Percentiles rank a stretch among this genome's conserved stretches.
Evolutionary conservation across 441 rosid genomes (phyloP).

Genomic region (Adansonia grandidieri): DNA sequence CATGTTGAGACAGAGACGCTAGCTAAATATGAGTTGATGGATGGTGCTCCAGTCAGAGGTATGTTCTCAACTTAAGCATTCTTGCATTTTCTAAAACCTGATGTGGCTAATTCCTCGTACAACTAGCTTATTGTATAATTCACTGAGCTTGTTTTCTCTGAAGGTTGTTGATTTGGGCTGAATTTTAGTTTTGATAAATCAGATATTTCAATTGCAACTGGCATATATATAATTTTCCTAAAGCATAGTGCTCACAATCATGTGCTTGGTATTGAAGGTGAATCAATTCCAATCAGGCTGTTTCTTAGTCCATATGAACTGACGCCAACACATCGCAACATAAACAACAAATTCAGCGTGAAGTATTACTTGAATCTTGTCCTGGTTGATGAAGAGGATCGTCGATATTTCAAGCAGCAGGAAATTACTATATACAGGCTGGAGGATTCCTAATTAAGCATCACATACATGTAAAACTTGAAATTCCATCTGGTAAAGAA

Average conservation of each 20-base stretch:
- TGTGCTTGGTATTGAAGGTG: conserved; percentile 54
- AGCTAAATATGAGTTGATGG: conserved; percentile 95
- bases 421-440: conserved; percentile 88
- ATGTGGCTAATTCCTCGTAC: background rate
- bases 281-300: conserved; percentile 90
- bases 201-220: background rate
- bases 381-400: conserved; percentile 94
- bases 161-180: conserved; percentile 10
- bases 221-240: background rate
- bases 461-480: conserved; percentile 21
- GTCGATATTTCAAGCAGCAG: conserved; percentile 95
- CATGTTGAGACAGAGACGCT: conserved; percentile 96
- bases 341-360: conserved; percentile 95
- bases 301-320: conserved; percentile 92
- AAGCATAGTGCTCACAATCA: conserved; percentile 17
- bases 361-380: conserved; percentile 93
- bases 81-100: conserved; percentile 9
- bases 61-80: conserved; percentile 13
- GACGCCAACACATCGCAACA: conserved; percentile 90
- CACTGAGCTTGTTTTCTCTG: background rate
- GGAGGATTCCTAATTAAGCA: conserved; percentile 62
- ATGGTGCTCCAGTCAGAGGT: conserved; percentile 68
- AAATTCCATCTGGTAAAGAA: conserved; percentile 26
- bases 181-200: background rate
- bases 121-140: background rate